A percentile compares a stretch with the other conserved stretches of the same genome.
Conservation (phyloP, 345 rosid species). For the Nephelium lappaceum region DNA sequence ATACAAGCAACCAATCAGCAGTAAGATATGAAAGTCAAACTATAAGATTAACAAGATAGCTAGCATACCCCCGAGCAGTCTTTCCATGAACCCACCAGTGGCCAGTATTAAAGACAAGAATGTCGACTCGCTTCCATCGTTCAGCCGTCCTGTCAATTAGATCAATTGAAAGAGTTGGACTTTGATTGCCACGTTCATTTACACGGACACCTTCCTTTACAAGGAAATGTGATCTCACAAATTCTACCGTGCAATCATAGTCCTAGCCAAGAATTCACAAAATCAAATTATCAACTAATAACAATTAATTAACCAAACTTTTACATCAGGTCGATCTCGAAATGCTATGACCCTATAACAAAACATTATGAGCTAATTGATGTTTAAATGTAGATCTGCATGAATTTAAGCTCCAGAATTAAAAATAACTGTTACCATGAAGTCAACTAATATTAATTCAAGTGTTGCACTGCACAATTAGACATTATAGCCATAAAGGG, state of each 20-base stretch:
- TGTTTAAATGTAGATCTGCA: neutral
- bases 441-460: constrained; percentile 3
- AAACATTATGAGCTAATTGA: neutral
- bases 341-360: neutral
- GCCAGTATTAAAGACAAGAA: constrained; percentile 89
- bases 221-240: constrained; percentile 95
- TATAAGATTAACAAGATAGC: neutral
- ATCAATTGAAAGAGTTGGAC: constrained; percentile 83
- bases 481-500: neutral
- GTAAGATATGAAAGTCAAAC: neutral
- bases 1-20: neutral
- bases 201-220: constrained; percentile 83
- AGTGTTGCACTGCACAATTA: neutral
- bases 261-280: constrained; percentile 54
- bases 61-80: constrained; percentile 82
- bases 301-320: neutral
- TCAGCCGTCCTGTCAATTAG: constrained; percentile 69
- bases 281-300: constrained; percentile 4
- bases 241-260: constrained; percentile 78
- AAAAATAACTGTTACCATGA: neutral
- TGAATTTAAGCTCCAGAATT: neutral
- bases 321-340: constrained; percentile 1
- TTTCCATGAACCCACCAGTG: constrained; percentile 99
- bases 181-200: constrained; percentile 72
- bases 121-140: constrained; percentile 81